Base-by-base conservation (phyloP, 2,329 filamentous ascomycete genomes). In the Cytospora mali region DNA sequence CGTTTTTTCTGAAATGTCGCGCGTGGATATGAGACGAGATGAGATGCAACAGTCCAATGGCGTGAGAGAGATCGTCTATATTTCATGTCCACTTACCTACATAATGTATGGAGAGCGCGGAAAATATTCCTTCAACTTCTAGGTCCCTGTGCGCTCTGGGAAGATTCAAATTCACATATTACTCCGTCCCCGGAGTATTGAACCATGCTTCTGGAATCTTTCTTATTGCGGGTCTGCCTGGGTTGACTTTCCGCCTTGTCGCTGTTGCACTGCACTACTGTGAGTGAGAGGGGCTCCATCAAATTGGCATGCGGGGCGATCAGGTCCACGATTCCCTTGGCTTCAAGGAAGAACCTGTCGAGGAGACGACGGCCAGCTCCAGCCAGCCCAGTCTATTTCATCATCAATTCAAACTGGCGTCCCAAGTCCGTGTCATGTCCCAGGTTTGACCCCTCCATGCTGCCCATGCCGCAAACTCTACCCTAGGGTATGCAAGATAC, bases 291-390 rank as follows among this genome's bases (percentile, higher is more conserved):
- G 42, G 42, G 42, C 42, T 46, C 42, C n/a, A 46, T 46, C 10
- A 46, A 46, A 46, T 46, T 46, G 42, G 42, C 42, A 46, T 46
- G 42, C 42, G 42, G 42, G 42, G n/a, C 42, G n/a, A 46, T 23
- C 42, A 46, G n/a, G 42, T 23, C n/a, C 4, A 46, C 42, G 18
- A 23, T 39, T 10, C 42, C 23, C 42, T 46, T 23, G 42, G 42
- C 42, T 46, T 46, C 42, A 46, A 23, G 42, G 42, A 13, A 46
- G 42, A 23, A 21, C 42, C 42, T 46, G 42, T 46, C n/a, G 9
- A 46, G 23, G 9, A 46, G 1, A 23, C n/a, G 18, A 46, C 9
- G 39, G 39, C 18, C 11, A 21, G 39, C 18, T 46, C 7, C n/a
- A 46, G n/a, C 39, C 16, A 21, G 39, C n/a, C 39, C 39, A 21